Conservation (phyloP, 352 stramenopile genomes). For the Paralagenidium karlingii region DNA sequence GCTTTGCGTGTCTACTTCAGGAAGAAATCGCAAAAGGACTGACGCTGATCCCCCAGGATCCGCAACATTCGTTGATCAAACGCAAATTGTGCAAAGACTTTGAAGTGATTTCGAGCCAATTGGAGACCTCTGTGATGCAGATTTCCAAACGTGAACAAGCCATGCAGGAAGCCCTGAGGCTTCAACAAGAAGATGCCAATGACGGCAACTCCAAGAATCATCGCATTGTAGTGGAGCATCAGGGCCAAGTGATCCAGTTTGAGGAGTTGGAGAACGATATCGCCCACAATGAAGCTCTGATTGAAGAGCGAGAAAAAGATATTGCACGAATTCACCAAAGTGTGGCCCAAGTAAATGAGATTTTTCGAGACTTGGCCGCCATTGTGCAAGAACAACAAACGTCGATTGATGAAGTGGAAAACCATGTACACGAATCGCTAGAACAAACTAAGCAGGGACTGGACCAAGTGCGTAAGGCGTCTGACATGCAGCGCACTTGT, state of each 20-base stretch:
- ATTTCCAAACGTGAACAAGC: slow-evolving; percentile 51
- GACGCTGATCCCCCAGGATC: slow-evolving; percentile 35
- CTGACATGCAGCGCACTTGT: slow-evolving; percentile 62
- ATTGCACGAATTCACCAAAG: slow-evolving; percentile 82
- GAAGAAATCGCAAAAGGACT: slow-evolving; percentile 66
- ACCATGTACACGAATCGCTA: slow-evolving; percentile 70
- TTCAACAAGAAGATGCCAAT: slow-evolving; percentile 16
- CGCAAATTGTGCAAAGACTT: slow-evolving; percentile 77
- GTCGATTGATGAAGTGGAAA: slow-evolving; percentile 78
- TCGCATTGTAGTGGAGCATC: slow-evolving; percentile 29
- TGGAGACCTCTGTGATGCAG: slow-evolving; percentile 51
- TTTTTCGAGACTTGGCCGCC: slow-evolving; percentile 76
- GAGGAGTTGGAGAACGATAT: slow-evolving; percentile 75
- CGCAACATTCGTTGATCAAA: slow-evolving; percentile 54
- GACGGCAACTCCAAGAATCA: slow-evolving; percentile 10
- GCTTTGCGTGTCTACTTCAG: slow-evolving; percentile 69
- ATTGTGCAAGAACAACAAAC: slow-evolving; percentile 81
- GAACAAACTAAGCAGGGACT: slow-evolving; percentile 76
- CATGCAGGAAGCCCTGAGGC: slow-evolving; percentile 32
- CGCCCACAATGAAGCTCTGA: slow-evolving; percentile 79
- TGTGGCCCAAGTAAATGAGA: slow-evolving; percentile 85
- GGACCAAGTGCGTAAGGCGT: slow-evolving; percentile 75
- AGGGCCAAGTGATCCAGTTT: slow-evolving; percentile 70
- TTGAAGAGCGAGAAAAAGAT: slow-evolving; percentile 80
- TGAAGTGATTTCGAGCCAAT: slow-evolving; percentile 53